Evolutionary conservation across 805 yeast species (phyloP).

Genomic region (Candida alai): DNA sequence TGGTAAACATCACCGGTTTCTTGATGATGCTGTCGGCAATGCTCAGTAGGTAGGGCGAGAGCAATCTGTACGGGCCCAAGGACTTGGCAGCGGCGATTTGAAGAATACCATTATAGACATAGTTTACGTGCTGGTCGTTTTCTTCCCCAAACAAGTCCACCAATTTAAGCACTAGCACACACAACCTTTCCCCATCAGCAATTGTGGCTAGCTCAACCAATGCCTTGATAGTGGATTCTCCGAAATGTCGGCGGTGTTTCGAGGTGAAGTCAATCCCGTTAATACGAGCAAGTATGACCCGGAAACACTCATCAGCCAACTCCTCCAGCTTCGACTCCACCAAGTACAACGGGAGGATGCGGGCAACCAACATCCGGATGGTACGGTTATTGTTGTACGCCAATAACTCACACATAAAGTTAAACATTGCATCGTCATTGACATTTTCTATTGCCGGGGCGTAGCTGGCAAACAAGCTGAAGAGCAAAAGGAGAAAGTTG

Average conservation of each 20-base stretch:
- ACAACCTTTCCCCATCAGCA: constrained; percentile 63
- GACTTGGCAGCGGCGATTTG: constrained; percentile 53
- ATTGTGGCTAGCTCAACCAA: constrained; percentile 65
- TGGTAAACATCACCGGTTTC: constrained; percentile 51
- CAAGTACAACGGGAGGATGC: constrained; percentile 53
- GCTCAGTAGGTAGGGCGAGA: constrained; percentile 76
- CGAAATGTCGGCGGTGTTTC: constrained; percentile 34
- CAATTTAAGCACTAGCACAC: constrained; percentile 60
- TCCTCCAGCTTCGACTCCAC: constrained; percentile 22
- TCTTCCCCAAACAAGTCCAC: constrained; percentile 62
- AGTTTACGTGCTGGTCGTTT: constrained; percentile 61
- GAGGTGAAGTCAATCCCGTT: constrained; percentile 37
- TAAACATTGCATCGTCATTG: constrained; percentile 27
- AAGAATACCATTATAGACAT: constrained; percentile 63
- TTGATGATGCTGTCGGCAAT: constrained; percentile 63
- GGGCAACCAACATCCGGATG: constrained; percentile 49
- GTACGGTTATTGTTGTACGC: constrained; percentile 45
- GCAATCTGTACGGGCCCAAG: constrained; percentile 71
- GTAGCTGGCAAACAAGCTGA: constrained; percentile 49
- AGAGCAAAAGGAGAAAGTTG: constrained; percentile 46
- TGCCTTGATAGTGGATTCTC: constrained; percentile 55
- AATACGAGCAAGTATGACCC: constrained; percentile 39
- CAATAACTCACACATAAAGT: constrained; percentile 39
- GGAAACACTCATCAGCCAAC: constrained; percentile 30
- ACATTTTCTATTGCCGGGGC: constrained; percentile 38